phyloP scores from a whole-genome alignment of 768 basidiomycete genomes.

The Boletus tylopilopsis region DNA sequence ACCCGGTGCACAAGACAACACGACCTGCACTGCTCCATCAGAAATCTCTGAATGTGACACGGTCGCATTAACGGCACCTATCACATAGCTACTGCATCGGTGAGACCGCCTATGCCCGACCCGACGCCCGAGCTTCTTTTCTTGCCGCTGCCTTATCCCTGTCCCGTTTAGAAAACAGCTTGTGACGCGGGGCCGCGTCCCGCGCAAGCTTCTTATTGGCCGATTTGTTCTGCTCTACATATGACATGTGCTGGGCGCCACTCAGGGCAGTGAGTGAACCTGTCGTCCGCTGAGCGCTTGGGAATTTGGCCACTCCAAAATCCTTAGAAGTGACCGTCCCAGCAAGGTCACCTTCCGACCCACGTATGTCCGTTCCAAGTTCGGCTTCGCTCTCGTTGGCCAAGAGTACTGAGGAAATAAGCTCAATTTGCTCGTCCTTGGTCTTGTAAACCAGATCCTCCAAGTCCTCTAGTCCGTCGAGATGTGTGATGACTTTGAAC shows the following conservation, averaged over 20 bases:
- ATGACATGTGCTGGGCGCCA: constrained; percentile 90
- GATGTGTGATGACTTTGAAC: constrained; percentile 98
- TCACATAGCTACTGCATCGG: constrained; percentile 7
- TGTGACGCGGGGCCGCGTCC: constrained; percentile 57
- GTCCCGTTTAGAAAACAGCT: constrained; percentile 79
- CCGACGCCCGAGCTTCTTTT: constrained; percentile 39
- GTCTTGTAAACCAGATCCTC: constrained; percentile 90
- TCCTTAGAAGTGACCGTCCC: constrained; percentile 86
- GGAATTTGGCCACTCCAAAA: constrained; percentile 67
- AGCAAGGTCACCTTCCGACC: constrained; percentile 79
- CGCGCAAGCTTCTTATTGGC: constrained; percentile 76
- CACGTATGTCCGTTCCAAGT: constrained; percentile 77
- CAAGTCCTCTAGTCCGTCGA: constrained; percentile 85
- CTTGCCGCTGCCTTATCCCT: constrained; percentile 61
- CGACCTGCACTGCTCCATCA: constrained; percentile 11
- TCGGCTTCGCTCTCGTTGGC: constrained; percentile 91
- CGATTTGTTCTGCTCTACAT: constrained; percentile 88
- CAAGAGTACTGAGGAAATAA: constrained; percentile 87
- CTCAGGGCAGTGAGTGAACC: constrained; percentile 81
- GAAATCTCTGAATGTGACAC: constrained; percentile 7
- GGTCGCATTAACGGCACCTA: constrained; percentile 17
- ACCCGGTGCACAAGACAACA: constrained; percentile 13
- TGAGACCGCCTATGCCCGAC: constrained; percentile 22
- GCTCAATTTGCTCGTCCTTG: constrained; percentile 91
- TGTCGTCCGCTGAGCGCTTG: constrained; percentile 69